Evolutionary conservation across 2,329 filamentous ascomycete species (phyloP).

Genomic region (Rosellinia necatrix): DNA sequence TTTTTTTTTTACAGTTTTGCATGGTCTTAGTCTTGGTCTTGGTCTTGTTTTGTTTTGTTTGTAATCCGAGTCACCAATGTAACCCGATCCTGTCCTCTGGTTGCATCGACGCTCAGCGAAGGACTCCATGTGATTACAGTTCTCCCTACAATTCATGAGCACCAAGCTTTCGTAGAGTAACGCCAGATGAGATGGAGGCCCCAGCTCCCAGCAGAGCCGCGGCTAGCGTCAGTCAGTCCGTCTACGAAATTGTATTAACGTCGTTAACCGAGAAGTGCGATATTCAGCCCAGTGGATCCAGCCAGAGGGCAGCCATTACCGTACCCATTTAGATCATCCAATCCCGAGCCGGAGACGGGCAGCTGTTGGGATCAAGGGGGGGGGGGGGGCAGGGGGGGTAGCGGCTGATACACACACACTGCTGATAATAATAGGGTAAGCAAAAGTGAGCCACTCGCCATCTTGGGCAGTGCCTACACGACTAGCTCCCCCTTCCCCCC

Average conservation of each 20-base stretch:
- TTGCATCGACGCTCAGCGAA: constrained; percentile 25
- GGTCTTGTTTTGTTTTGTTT: no score
- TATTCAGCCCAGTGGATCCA: constrained; percentile 19
- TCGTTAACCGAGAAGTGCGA: constrained; percentile 8
- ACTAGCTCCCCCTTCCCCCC: constrained; percentile 1
- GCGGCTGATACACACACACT: constrained; percentile 15
- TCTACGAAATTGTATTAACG: neutral
- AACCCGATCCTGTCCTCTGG: neutral
- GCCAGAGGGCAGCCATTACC: neutral
- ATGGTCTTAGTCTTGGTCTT: neutral
- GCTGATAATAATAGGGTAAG: constrained; percentile 13
- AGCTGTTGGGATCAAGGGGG: constrained; percentile 5
- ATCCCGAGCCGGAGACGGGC: constrained; percentile 1
- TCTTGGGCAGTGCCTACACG: constrained; percentile 15
- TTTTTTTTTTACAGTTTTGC: no score
- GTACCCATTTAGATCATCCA: constrained; percentile 3
- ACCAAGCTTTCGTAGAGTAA: constrained; percentile 3
- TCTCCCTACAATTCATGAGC: neutral
- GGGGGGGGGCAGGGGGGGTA: constrained; percentile 11
- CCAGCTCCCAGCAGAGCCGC: constrained; percentile 15
- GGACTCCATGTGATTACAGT: constrained; percentile 10
- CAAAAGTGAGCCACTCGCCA: constrained; percentile 15
- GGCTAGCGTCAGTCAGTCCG: constrained; percentile 15
- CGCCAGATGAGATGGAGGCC: constrained; percentile 7
- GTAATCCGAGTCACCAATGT: neutral